Conservation (phyloP, 768 basidiomycete genomes). For the Boletus eberwhitei region DNA sequence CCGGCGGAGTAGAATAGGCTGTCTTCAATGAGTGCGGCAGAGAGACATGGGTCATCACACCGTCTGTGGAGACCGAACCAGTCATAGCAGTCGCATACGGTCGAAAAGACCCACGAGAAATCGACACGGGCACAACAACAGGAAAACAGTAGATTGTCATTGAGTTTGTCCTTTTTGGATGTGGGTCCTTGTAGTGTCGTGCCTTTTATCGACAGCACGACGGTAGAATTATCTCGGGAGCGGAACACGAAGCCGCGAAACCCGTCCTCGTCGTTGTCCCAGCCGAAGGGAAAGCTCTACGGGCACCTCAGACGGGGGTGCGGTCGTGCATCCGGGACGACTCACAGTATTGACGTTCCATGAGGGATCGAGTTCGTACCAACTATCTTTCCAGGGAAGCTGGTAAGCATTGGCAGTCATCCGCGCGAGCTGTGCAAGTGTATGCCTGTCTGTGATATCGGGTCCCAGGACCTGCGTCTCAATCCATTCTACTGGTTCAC, state of each 20-base stretch:
- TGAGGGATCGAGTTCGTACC: constrained; percentile 74
- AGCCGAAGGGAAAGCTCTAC: constrained; percentile 79
- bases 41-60: constrained; percentile 81
- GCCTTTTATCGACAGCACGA: constrained; percentile 87
- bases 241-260: constrained; percentile 90
- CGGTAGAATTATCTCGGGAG: constrained; percentile 72
- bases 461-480: constrained; percentile 64
- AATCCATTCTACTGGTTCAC: constrained; percentile 65
- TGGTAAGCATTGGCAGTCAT: constrained; percentile 92
- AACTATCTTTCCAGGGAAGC: constrained; percentile 61
- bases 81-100: constrained; percentile 84
- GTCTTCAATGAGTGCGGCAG: constrained; percentile 79
- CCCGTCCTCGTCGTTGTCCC: constrained; percentile 65
- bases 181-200: constrained; percentile 85
- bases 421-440: constrained; percentile 75
- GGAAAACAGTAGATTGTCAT: constrained; percentile 85
- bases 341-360: constrained; percentile 60
- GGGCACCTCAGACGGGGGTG: constrained; percentile 4
- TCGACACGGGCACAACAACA: constrained; percentile 94
- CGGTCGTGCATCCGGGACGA: constrained; percentile 7
- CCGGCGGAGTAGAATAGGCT: constrained; percentile 91
- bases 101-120: constrained; percentile 78
- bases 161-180: constrained; percentile 87
- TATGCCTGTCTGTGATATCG: constrained; percentile 75
- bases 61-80: constrained; percentile 49